These are phyloP conservation scores for Houttuynia cordata DNA, from an alignment of 164 flowering plant species.

Conservation along the genomic window DNA sequence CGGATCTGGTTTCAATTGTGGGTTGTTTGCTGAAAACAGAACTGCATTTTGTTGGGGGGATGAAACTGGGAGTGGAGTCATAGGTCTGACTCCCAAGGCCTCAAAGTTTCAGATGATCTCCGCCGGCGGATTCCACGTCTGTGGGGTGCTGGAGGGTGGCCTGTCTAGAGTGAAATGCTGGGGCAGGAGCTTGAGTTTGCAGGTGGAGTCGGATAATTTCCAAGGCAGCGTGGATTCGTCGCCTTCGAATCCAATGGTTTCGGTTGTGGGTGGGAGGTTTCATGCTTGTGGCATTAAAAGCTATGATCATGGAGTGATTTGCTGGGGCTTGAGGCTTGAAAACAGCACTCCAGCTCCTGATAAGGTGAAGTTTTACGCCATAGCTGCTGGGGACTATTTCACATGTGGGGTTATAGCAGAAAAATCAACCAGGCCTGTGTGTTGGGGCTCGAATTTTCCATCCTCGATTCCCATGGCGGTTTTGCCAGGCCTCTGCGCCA, in stretches of 20 bases:
- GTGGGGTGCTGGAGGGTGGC: conserved; percentile 58
- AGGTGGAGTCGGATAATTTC: conserved; percentile 28
- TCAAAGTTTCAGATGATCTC: conserved; percentile 53
- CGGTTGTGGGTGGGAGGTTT: conserved; percentile 79
- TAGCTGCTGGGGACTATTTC: conserved; percentile 92
- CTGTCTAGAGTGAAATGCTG: conserved; percentile 59
- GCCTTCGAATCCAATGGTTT: conserved; percentile 47
- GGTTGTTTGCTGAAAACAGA: conserved; percentile 54
- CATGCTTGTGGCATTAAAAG: conserved; percentile 86
- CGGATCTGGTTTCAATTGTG: conserved; percentile 87
- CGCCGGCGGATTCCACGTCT: conserved; percentile 93
- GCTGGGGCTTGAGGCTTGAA: conserved; percentile 69
- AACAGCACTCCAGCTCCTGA: conserved; percentile 57
- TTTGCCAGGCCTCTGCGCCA: conserved; percentile 57
- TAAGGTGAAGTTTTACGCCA: conserved; percentile 41
- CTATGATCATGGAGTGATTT: conserved; percentile 44
- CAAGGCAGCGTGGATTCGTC: conserved; percentile 45
- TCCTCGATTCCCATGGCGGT: conserved; percentile 68
- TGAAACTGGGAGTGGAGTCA: conserved; percentile 58
- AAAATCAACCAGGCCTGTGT: conserved; percentile 47
- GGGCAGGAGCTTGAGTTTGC: conserved; percentile 66
- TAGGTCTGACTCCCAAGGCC: conserved; percentile 37
- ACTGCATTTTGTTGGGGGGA: conserved; percentile 92
- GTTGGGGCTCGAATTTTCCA: conserved; percentile 84
- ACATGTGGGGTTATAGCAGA: conserved; percentile 71